A percentile compares a stretch with the other conserved stretches of the same genome.
Evolutionary conservation across 2,329 filamentous ascomycete genomes (phyloP).

Genomic region (Hirsutella rhossiliensis): DNA sequence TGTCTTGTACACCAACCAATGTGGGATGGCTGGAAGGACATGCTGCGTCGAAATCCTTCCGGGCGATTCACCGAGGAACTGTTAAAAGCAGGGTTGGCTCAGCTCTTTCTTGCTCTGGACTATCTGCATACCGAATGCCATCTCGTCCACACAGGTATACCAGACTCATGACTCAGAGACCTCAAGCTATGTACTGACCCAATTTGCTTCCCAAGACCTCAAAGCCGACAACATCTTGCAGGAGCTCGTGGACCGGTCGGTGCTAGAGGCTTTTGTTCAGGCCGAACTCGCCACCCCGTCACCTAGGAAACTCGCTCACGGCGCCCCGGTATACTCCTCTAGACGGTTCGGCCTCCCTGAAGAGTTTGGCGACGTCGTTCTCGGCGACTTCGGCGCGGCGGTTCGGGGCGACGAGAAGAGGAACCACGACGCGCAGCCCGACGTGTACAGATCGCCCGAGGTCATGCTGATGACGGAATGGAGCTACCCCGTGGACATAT

Average conservation of each 20-base stretch:
- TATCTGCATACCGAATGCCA: conserved; percentile 27
- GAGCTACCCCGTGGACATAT: conserved; percentile 12
- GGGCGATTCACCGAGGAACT: conserved; percentile 23
- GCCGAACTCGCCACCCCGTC: not conserved
- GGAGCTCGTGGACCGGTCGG: conserved; percentile 1
- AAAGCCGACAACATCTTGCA: conserved; percentile 29
- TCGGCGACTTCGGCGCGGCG: not conserved
- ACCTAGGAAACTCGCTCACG: not conserved
- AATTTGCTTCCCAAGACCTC: conserved; percentile 20
- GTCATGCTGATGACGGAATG: conserved; percentile 11
- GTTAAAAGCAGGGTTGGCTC: conserved; percentile 18
- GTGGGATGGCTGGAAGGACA: conserved; percentile 26
- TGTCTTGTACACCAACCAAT: conserved; percentile 24
- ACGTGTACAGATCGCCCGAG: conserved; percentile 13
- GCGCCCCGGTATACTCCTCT: not conserved
- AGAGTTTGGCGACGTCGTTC: not conserved
- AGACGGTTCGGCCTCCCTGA: conserved; percentile 1
- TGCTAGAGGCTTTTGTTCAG: conserved; percentile 2
- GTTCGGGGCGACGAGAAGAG: not conserved
- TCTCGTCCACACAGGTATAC: conserved; percentile 32
- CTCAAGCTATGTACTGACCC: too few relatives aligned
- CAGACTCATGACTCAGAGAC: too few relatives aligned
- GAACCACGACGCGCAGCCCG: conserved; percentile 10
- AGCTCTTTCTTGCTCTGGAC: conserved; percentile 24
- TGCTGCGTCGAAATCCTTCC: conserved; percentile 20